These are phyloP conservation scores for Phycomyces nitens DNA, from an alignment of 192 early-diverging fungal genomes.

Conservation along the genomic window DNA sequence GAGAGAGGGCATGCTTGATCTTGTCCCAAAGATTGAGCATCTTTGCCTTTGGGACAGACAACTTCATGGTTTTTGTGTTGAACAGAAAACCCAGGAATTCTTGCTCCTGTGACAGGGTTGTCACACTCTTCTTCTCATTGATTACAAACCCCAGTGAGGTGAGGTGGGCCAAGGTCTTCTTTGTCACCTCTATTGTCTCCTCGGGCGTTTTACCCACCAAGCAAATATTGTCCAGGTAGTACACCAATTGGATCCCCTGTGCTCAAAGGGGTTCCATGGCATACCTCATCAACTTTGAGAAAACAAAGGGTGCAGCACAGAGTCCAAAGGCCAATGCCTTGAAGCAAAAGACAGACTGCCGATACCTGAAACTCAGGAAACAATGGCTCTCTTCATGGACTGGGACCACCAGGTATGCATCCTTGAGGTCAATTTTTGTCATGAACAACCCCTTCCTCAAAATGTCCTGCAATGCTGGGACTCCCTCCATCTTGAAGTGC, in stretches of 20 bases:
- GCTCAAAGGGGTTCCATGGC: too few relatives aligned
- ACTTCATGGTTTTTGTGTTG: slow-evolving; percentile 7
- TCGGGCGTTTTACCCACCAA: too few relatives aligned
- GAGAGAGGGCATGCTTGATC: background rate
- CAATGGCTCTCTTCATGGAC: background rate
- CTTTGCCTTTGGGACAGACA: background rate
- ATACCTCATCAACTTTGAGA: background rate
- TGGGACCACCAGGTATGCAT: background rate
- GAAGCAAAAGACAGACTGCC: background rate
- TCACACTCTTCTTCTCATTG: slow-evolving; percentile 8
- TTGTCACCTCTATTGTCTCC: too few relatives aligned
- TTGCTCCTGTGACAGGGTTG: background rate
- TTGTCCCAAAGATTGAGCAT: slow-evolving; percentile 1
- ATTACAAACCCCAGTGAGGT: background rate
- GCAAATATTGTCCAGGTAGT: too few relatives aligned
- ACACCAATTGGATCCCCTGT: too few relatives aligned
- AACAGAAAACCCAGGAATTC: slow-evolving; percentile 19
- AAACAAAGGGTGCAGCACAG: background rate
- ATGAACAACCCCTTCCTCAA: background rate
- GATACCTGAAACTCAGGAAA: background rate
- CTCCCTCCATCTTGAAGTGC: slow-evolving; percentile 10
- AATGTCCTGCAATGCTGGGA: slow-evolving; percentile 4
- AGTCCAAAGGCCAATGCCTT: background rate
- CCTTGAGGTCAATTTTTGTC: background rate
- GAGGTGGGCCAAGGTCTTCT: background rate